Base-by-base conservation (phyloP, 2,329 filamentous ascomycete species). In the Dothideomycetidae sp. region DNA sequence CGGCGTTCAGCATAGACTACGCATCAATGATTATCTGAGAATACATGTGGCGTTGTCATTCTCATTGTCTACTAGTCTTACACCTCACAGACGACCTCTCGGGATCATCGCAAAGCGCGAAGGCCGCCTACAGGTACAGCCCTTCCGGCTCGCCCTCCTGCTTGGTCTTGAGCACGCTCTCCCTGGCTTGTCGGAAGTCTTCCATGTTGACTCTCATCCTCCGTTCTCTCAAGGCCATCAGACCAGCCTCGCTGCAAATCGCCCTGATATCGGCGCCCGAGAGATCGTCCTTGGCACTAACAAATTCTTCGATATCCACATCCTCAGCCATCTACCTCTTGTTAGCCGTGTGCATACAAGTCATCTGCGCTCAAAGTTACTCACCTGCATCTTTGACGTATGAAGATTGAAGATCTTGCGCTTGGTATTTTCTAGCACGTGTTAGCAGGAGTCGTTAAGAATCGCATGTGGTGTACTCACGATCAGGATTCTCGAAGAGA, bases 201-300 rank as follows among this genome's bases (percentile, higher is more conserved):
- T 86, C 83, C 90, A 98, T 98, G 62, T 96, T 88, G 41, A 98
- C 90, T 39, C 88, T 77, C 90, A 98, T 98, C 55, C 90, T 78
- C 46, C 90, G 74, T 67, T 98, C 90, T 50, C 90, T 75, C 45
- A 98, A 68, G 13, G 90, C 90, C 73, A 96, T 76, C 55, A 98
- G 67, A 60, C 90, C 90, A 30, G 90, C 88, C 59, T 98, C 90
- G 18, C 86, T 93, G 64, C 90, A 98, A 53, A 98, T 98, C 33
- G 90, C 90, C 64, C 96, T 93, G 70, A 98, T 96, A 62, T 98
- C 90, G 23, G 90, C 90, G 60, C 90, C 90, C 3, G 82, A 92
- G 5, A 98, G 70, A 52, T 98, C 92, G 52, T 98, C 90, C 71
- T 98, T 98, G 60, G 96, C 88, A 46, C 77, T 86, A 57, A 98